Percentiles rank a stretch among this genome's conserved stretches.
Conservation (phyloP, 2,329 filamentous ascomycete species). For the Magnaporthiopsis incrustans region DNA sequence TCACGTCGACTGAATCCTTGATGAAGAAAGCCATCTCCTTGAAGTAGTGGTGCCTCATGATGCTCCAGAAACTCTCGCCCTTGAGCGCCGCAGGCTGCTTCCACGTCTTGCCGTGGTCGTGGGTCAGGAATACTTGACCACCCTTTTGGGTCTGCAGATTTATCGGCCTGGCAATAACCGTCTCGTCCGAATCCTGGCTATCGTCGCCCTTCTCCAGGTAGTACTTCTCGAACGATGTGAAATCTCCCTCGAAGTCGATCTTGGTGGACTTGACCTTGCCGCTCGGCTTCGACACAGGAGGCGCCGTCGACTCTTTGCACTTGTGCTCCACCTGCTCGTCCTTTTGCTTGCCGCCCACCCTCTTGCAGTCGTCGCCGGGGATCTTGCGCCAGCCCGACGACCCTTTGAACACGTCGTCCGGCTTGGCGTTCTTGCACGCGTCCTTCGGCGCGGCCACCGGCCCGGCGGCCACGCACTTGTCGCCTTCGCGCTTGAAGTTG, state of each 20-base stretch:
- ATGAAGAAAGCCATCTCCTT: slow-evolving; percentile 84
- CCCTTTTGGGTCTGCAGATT: slow-evolving; percentile 39
- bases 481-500: slow-evolving; percentile 69
- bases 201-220: slow-evolving; percentile 74
- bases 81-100: slow-evolving; percentile 52
- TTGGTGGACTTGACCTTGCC: slow-evolving; percentile 58
- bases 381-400: slow-evolving; percentile 90
- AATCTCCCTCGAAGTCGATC: slow-evolving; percentile 52
- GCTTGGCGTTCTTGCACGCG: slow-evolving; percentile 57
- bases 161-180: slow-evolving; percentile 47
- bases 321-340: slow-evolving; percentile 66
- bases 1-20: slow-evolving; percentile 56
- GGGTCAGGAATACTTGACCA: slow-evolving; percentile 62
- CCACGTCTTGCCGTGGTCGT: slow-evolving; percentile 88
- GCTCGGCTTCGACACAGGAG: slow-evolving; percentile 45
- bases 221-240: slow-evolving; percentile 43
- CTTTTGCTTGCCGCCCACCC: slow-evolving; percentile 52
- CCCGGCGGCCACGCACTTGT: slow-evolving; percentile 59
- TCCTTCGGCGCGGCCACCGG: slow-evolving; percentile 60
- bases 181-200: slow-evolving; percentile 55
- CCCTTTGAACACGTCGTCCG: slow-evolving; percentile 68
- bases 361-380: slow-evolving; percentile 68
- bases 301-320: slow-evolving; percentile 55
- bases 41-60: slow-evolving; percentile 72
- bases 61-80: slow-evolving; percentile 58